phyloP scores from a whole-genome alignment of 2,329 filamentous ascomycete species.

The Penicillium crustosum region DNA sequence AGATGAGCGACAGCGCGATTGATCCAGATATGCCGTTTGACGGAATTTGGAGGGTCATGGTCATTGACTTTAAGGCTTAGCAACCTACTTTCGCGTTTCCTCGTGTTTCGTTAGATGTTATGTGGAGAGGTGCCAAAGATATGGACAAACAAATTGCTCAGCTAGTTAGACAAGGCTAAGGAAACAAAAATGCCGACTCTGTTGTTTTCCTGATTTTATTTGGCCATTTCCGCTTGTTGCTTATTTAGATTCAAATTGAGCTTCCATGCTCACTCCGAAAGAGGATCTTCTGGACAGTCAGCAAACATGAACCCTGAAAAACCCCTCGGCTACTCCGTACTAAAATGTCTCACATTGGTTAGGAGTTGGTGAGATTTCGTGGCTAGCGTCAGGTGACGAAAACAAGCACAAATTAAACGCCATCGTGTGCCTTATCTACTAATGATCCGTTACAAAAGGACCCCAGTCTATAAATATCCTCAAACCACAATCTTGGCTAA shows the following conservation, averaged over 20 bases:
- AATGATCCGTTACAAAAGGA: too few species aligned
- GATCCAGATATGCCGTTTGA: not conserved
- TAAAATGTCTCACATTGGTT: not conserved
- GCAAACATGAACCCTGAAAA: not conserved
- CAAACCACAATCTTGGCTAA: too few species aligned
- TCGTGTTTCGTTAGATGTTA: not conserved
- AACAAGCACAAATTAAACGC: not conserved
- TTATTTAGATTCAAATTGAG: not conserved
- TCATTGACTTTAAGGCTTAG: not conserved
- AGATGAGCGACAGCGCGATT: not conserved
- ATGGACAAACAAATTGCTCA: too few species aligned
- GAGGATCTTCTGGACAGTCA: not conserved
- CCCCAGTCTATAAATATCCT: too few species aligned
- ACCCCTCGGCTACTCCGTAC: not conserved
- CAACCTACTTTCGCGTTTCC: not conserved
- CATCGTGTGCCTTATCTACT: not conserved
- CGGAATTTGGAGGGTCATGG: not conserved
- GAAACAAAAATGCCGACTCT: too few species aligned
- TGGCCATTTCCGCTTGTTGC: too few species aligned
- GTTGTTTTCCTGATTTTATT: too few species aligned
- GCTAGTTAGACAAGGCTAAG: too few species aligned
- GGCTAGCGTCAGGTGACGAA: not conserved
- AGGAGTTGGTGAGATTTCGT: not conserved
- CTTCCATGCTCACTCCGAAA: not conserved
- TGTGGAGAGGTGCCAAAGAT: not conserved